phyloP scores from a whole-genome alignment of 768 basidiomycete species.

The Collybia sordida region DNA sequence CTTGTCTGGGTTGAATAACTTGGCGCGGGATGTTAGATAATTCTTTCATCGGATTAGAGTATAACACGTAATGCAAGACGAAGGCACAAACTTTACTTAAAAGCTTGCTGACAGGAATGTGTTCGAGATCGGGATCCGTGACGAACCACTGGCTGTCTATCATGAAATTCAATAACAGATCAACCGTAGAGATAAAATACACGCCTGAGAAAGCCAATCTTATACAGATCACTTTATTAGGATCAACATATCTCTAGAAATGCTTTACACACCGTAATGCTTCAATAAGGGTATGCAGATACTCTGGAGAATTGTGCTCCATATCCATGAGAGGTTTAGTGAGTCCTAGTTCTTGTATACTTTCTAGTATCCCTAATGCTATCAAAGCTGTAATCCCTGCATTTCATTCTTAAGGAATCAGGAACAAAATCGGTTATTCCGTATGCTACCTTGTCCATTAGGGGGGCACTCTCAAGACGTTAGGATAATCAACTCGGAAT shows the following conservation, averaged over 20 bases:
- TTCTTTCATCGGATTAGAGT: slow-evolving; percentile 44
- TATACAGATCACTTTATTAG: background rate
- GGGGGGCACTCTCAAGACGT: slow-evolving; percentile 75
- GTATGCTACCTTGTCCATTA: slow-evolving; percentile 79
- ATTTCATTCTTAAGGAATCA: background rate
- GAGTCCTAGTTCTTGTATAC: slow-evolving; percentile 72
- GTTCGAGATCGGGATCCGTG: slow-evolving; percentile 80
- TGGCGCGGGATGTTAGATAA: slow-evolving; percentile 80
- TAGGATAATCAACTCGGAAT: background rate
- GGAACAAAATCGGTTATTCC: background rate
- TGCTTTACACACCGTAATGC: slow-evolving; percentile 60
- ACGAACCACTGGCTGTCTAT: slow-evolving; percentile 88
- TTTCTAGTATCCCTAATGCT: slow-evolving; percentile 91
- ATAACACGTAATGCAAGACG: background rate
- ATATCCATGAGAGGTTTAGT: slow-evolving; percentile 69
- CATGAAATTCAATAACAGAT: background rate
- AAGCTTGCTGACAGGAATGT: slow-evolving; percentile 79
- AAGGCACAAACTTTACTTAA: slow-evolving; percentile 67
- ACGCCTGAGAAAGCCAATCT: slow-evolving; percentile 76
- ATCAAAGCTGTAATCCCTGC: slow-evolving; percentile 87
- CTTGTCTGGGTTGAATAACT: slow-evolving; percentile 69
- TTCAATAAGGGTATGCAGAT: slow-evolving; percentile 86
- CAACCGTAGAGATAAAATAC: slow-evolving; percentile 7
- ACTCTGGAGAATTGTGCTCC: slow-evolving; percentile 90
- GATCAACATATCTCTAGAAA: background rate